Evolutionary conservation across 2,329 filamentous ascomycete genomes (phyloP).

Genomic region (Pseudovirgaria hyperparasitica): DNA sequence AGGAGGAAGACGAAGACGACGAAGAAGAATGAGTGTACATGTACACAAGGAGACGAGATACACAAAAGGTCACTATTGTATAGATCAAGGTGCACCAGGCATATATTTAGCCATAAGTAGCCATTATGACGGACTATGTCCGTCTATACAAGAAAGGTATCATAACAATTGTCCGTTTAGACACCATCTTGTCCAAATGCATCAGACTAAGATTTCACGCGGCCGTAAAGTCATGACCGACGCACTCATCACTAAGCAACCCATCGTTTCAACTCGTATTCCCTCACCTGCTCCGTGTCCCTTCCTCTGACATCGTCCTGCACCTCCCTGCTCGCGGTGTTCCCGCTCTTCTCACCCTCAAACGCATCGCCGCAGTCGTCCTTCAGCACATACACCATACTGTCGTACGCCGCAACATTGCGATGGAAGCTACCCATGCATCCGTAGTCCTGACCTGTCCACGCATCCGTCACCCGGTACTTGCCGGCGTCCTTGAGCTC

Average conservation of each 20-base stretch:
- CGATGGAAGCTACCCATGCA: too few relatives aligned
- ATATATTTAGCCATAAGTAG: not conserved
- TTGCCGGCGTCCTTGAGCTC: constrained; percentile 6
- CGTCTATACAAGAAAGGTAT: not conserved
- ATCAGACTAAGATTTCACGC: constrained; percentile 1
- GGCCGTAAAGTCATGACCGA: too few relatives aligned
- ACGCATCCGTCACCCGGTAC: constrained; percentile 11
- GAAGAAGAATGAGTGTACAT: not conserved
- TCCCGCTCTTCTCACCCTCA: too few relatives aligned
- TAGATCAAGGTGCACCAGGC: not conserved
- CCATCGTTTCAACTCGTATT: not conserved
- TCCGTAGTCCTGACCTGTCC: constrained; percentile 10
- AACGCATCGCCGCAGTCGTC: too few relatives aligned
- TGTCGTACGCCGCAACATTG: too few relatives aligned
- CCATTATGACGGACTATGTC: not conserved
- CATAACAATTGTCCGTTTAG: not conserved
- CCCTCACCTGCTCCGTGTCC: too few relatives aligned
- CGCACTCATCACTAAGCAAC: not conserved
- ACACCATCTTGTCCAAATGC: not conserved
- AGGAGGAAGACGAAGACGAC: constrained; percentile 20
- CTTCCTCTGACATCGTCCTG: too few relatives aligned
- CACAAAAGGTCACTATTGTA: not conserved
- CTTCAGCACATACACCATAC: too few relatives aligned
- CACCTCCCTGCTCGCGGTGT: too few relatives aligned
- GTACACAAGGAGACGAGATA: not conserved